Evolutionary conservation across 2,329 filamentous ascomycete species (phyloP), one percentile per base, ranked within the genome.

Genomic region (Fusarium cyanostomum): DNA sequence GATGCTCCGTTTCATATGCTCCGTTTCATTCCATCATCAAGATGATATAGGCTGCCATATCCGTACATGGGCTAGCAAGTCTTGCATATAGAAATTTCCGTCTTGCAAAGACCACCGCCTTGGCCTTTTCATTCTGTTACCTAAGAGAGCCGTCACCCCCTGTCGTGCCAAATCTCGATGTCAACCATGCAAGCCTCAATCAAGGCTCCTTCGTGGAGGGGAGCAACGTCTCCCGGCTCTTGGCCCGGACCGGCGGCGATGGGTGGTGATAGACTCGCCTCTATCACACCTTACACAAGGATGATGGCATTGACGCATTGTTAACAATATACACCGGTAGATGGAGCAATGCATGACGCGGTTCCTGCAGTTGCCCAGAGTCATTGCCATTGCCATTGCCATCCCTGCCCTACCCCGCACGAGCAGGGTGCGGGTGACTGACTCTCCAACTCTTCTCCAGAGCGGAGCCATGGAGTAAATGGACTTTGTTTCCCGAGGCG

Each of bases 211-310:
- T 87, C 59, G 67, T 74, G 24, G 77, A 81, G 59, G 79, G 77
- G 84, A 85, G 78, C 39, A 87, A 87, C 59, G 74, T 88, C n/a
- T 85, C 85, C 3, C 80, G 85, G 51, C 74, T 81, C 9, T 77
- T 91, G 45, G 86, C 88, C 2, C 78, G 86, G 50, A 73, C 81
- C 0, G 87, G 86, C 1, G 80, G 87, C 1, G 88, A 90, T 71
- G 87, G 81, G 83, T 91, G 8, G 79, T 89, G 72, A 83, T 83
- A 37, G 82, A 82, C 61, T 81, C 21, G 21, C 21, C 21, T 21
- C 21, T 6, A 21, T 21, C 4, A 21, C 6, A 6, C 21, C 7
- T 5, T 15, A n/a, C 13, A 34, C 7, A 24, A 7, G 7, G 26
- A 16, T 24, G 27, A 13, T 37, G 26, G 7, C 8, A 6, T 21